These are phyloP conservation scores for Annona cherimola DNA, from an alignment of 164 flowering plant genomes.

Conservation along the genomic window DNA sequence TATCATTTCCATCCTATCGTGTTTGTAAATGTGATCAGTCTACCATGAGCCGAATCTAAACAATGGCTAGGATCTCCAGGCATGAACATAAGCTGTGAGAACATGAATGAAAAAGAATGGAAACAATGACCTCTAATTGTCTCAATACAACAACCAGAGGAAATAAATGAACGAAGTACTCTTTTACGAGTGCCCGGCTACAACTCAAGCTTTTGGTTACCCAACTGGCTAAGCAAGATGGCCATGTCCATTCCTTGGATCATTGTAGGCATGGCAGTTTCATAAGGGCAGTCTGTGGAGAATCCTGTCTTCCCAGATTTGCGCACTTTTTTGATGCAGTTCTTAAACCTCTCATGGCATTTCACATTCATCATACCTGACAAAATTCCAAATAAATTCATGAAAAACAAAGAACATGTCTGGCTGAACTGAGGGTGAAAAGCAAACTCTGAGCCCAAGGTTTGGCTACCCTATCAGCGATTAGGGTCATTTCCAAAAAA, in stretches of 20 bases:
- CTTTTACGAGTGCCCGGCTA: background rate
- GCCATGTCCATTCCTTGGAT: constrained; percentile 93
- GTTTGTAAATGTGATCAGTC: too few species aligned
- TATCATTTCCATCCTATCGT: too few species aligned
- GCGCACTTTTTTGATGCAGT: constrained; percentile 69
- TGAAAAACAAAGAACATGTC: background rate
- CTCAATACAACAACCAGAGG: background rate
- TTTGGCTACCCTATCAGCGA: too few species aligned
- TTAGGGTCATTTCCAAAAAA: too few species aligned
- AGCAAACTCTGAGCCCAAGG: too few species aligned
- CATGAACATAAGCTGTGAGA: background rate
- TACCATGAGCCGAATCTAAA: too few species aligned
- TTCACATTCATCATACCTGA: constrained; percentile 68
- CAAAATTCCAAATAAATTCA: constrained; percentile 2
- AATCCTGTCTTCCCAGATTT: constrained; percentile 85
- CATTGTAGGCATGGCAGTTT: constrained; percentile 81
- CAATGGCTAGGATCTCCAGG: too few species aligned
- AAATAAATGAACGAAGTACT: background rate
- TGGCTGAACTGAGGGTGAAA: background rate
- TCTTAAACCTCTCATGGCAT: constrained; percentile 94
- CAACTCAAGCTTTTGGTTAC: constrained; percentile 46
- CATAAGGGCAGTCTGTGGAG: constrained; percentile 67
- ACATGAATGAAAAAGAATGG: background rate
- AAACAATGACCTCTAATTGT: background rate
- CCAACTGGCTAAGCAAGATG: constrained; percentile 68